These are phyloP conservation scores for Lasiodiplodia sp. DNA, from an alignment of 2,329 filamentous ascomycete genomes.

Conservation along the genomic window DNA sequence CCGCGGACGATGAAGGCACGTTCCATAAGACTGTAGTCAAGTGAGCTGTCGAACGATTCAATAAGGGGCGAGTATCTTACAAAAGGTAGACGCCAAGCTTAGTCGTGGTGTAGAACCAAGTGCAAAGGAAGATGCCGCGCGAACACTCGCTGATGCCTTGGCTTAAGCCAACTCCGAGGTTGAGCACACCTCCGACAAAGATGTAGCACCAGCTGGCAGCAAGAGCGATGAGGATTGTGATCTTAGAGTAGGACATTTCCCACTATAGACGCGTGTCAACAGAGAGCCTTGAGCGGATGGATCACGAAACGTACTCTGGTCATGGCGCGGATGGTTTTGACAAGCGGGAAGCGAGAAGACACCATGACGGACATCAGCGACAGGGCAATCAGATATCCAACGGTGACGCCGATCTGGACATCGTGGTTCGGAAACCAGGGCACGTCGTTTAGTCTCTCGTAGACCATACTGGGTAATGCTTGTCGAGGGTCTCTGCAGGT, in stretches of 20 bases:
- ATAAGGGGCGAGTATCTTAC: not conserved
- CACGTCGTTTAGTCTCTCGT: not conserved
- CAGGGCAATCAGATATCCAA: conserved; percentile 1
- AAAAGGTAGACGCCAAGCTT: conserved; percentile 7
- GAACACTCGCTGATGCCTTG: conserved; percentile 4
- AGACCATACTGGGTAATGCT: too few species aligned
- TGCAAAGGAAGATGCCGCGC: conserved; percentile 8
- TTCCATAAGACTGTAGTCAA: not conserved
- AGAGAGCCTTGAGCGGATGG: not conserved
- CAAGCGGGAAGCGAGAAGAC: not conserved
- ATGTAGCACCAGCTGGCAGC: conserved; percentile 19
- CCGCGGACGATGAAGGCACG: conserved; percentile 15
- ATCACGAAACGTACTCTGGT: not conserved
- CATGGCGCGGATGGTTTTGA: not conserved
- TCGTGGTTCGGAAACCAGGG: conserved; percentile 6
- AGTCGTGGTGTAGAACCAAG: conserved; percentile 16
- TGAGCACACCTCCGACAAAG: conserved; percentile 9
- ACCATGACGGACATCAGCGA: not conserved
- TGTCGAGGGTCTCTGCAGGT: too few species aligned
- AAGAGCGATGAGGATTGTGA: conserved; percentile 12
- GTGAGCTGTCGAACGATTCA: not conserved
- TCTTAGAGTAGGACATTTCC: not conserved
- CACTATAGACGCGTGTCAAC: not conserved
- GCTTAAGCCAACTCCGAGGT: conserved; percentile 1
- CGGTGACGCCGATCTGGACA: not conserved